Evolutionary conservation across 768 basidiomycete genomes (phyloP).

Genomic region (Trametes coccinea): DNA sequence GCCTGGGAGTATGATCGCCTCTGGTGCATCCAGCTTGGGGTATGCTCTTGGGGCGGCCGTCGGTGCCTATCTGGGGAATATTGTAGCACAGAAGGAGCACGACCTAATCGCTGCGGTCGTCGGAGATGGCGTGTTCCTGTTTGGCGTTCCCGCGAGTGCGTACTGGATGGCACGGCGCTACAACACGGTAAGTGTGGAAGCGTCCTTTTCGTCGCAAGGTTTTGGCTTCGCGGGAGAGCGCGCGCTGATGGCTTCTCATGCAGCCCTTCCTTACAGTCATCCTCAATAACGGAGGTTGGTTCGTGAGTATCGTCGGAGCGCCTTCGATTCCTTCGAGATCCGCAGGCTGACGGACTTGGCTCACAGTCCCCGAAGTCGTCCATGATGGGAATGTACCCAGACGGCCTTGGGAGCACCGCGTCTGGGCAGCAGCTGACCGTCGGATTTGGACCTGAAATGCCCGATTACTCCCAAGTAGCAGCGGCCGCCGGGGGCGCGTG

Average conservation of each 20-base stretch:
- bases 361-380: conserved; percentile 58
- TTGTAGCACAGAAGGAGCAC: conserved; percentile 34
- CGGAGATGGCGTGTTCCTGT: conserved; percentile 71
- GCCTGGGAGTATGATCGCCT: conserved; percentile 52
- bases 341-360: neutral
- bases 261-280: conserved; percentile 72
- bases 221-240: neutral
- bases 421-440: conserved; percentile 54
- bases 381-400: conserved; percentile 65
- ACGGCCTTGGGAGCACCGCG: conserved; percentile 47
- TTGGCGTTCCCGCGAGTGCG: conserved; percentile 62
- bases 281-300: conserved; percentile 75
- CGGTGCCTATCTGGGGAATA: conserved; percentile 52
- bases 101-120: conserved; percentile 61
- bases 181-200: conserved; percentile 49
- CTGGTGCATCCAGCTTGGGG: conserved; percentile 67
- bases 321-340: neutral
- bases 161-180: conserved; percentile 75
- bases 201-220: neutral
- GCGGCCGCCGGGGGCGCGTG: conserved; percentile 69
- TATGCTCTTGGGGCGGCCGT: conserved; percentile 69
- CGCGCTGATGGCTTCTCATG: neutral
- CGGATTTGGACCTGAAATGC: conserved; percentile 62
- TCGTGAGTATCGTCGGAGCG: conserved; percentile 35
- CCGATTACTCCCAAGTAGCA: conserved; percentile 64